Evolutionary conservation across 1,284 basidiomycete species (phyloP).

Genomic region (Vanrija pseudolonga): DNA sequence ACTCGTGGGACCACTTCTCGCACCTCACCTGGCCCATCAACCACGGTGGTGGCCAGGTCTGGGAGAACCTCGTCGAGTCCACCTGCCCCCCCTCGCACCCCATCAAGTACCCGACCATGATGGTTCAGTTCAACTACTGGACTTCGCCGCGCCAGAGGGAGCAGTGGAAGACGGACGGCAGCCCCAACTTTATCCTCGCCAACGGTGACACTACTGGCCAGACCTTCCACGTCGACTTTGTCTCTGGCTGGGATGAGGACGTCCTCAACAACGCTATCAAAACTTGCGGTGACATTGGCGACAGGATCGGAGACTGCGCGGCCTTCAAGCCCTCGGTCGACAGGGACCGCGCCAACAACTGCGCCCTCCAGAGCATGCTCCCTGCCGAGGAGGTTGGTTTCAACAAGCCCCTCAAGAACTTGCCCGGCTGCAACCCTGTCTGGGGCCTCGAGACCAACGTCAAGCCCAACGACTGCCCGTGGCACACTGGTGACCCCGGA

Average conservation of each 20-base stretch:
- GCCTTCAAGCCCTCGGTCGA: not conserved
- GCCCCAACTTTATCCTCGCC: constrained; percentile 30
- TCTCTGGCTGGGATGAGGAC: constrained; percentile 24
- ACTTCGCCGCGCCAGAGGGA: not conserved
- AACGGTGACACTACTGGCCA: constrained; percentile 38
- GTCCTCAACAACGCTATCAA: not conserved
- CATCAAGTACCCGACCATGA: constrained; percentile 42
- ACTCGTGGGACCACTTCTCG: constrained; percentile 48
- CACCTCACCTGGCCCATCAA: constrained; percentile 51
- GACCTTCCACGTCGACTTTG: constrained; percentile 41
- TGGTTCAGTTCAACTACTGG: constrained; percentile 23
- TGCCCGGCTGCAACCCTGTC: constrained; percentile 14
- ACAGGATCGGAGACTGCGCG: not conserved
- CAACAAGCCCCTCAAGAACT: constrained; percentile 4
- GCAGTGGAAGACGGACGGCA: constrained; percentile 8
- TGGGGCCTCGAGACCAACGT: constrained; percentile 4
- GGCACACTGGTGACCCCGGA: not conserved
- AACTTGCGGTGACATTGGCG: constrained; percentile 11
- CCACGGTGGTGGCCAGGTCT: not conserved
- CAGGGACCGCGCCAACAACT: not conserved
- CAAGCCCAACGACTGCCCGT: constrained; percentile 8
- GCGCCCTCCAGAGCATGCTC: constrained; percentile 10
- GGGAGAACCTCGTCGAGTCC: too few relatives aligned
- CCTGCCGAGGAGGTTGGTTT: constrained; percentile 14
- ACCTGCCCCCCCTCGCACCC: constrained; percentile 32